Percentiles rank a stretch among this genome's conserved stretches.
These are phyloP conservation scores for Thermoascus crustaceus DNA, from an alignment of 2,329 filamentous ascomycete genomes.

Conservation along the genomic window DNA sequence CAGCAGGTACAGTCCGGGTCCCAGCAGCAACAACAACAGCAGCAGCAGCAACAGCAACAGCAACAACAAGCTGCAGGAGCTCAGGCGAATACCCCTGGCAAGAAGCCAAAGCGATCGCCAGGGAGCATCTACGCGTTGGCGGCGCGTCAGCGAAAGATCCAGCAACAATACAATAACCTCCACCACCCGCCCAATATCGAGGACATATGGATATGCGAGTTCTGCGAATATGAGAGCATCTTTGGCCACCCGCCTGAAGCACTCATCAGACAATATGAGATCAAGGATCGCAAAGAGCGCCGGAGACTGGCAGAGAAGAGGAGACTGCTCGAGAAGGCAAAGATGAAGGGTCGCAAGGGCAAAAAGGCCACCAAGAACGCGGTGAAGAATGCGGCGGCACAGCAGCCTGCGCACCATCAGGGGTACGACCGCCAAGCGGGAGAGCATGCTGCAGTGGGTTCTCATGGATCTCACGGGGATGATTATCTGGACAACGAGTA, in stretches of 20 bases:
- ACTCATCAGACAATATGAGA: constrained; percentile 84
- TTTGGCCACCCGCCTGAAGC: constrained; percentile 81
- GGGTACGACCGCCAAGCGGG: constrained; percentile 33
- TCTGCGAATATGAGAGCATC: constrained; percentile 95
- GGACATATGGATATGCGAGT: constrained; percentile 92
- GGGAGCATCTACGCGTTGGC: constrained; percentile 66
- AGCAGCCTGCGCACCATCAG: constrained; percentile 30
- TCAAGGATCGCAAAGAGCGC: constrained; percentile 79
- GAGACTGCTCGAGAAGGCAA: constrained; percentile 80
- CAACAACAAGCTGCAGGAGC: constrained; percentile 36
- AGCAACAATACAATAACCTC: constrained; percentile 68
- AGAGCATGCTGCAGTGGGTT: constrained; percentile 31
- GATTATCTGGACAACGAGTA: constrained; percentile 44
- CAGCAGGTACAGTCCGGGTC: constrained; percentile 25
- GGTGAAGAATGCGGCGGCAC: constrained; percentile 38
- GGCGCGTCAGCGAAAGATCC: constrained; percentile 66
- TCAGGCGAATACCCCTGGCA: constrained; percentile 40
- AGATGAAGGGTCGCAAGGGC: constrained; percentile 83
- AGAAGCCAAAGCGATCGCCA: constrained; percentile 58
- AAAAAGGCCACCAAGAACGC: constrained; percentile 69
- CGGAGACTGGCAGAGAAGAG: constrained; percentile 80
- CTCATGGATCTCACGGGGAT: constrained; percentile 40
- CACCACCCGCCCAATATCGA: constrained; percentile 62
- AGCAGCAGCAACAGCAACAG: constrained; percentile 16
- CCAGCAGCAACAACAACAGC: constrained; percentile 15